Percentiles rank a stretch among this genome's conserved stretches.
phyloP scores from a whole-genome alignment of 257 asterid species.

The Solanum habrochaites region DNA sequence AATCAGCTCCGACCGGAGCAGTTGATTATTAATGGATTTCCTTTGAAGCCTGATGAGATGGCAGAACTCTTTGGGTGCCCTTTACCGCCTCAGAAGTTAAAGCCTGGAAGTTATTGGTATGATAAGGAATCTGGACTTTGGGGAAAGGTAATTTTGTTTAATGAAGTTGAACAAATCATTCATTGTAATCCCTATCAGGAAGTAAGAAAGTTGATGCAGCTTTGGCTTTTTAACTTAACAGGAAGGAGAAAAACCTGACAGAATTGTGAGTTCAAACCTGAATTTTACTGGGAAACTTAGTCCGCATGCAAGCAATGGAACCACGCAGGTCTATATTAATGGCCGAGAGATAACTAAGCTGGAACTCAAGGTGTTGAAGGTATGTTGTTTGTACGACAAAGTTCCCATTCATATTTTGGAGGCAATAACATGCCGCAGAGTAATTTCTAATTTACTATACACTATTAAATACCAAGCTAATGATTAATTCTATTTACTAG shows the following conservation, averaged over 20 bases:
- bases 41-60: slow-evolving; percentile 77
- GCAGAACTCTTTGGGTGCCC: slow-evolving; percentile 65
- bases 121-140: slow-evolving; percentile 91
- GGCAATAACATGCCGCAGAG: background rate
- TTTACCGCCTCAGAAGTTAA: slow-evolving; percentile 63
- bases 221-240: slow-evolving; percentile 20
- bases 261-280: slow-evolving; percentile 66
- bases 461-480: background rate
- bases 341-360: slow-evolving; percentile 28
- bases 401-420: background rate
- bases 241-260: slow-evolving; percentile 95
- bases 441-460: background rate
- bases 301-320: slow-evolving; percentile 52
- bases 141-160: slow-evolving; percentile 59
- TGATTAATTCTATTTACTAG: background rate
- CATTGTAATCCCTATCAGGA: background rate
- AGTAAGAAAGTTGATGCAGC: slow-evolving; percentile 16
- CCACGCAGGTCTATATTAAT: slow-evolving; percentile 18
- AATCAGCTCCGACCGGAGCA: slow-evolving; percentile 92
- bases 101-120: slow-evolving; percentile 92
- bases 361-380: slow-evolving; percentile 22
- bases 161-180: background rate
- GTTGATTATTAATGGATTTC: slow-evolving; percentile 69
- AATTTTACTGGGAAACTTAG: slow-evolving; percentile 82
- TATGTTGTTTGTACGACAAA: background rate